These are phyloP conservation scores for Gremmenia infestans DNA, from an alignment of 2,329 filamentous ascomycete genomes.

Conservation along the genomic window DNA sequence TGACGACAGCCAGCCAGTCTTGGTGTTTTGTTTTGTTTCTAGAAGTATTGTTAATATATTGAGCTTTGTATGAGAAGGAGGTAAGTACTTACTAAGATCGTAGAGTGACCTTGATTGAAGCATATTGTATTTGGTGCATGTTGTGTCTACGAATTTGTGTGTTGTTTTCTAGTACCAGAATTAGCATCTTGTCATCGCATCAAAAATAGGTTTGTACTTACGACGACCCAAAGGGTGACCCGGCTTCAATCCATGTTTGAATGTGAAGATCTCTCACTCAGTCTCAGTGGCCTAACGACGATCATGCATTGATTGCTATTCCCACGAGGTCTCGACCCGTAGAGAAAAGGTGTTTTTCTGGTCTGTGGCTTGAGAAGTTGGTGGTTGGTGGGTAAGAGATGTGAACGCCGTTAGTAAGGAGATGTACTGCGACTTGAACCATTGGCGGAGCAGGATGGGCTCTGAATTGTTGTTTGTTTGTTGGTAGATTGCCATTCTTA, in stretches of 20 bases:
- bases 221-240: not conserved
- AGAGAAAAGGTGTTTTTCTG: not conserved
- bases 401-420: too few relatives aligned
- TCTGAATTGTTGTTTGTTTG: too few relatives aligned
- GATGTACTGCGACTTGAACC: too few relatives aligned
- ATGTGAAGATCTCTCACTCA: not conserved
- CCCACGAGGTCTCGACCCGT: not conserved
- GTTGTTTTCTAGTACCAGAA: not conserved
- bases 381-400: too few relatives aligned
- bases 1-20: not conserved
- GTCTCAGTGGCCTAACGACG: too few relatives aligned
- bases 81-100: too few relatives aligned
- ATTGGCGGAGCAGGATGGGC: too few relatives aligned
- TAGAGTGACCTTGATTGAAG: not conserved
- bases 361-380: too few relatives aligned
- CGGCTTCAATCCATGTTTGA: not conserved
- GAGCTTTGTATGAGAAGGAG: too few relatives aligned
- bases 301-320: not conserved
- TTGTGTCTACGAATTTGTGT: too few relatives aligned
- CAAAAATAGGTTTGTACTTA: not conserved
- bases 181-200: not conserved
- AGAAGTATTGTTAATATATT: too few relatives aligned
- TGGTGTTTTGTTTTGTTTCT: not conserved
- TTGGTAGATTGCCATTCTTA: too few relatives aligned
- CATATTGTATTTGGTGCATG: not conserved